These are phyloP conservation scores for Botryotinia convoluta DNA, from an alignment of 2,329 filamentous ascomycete species.

Conservation along the genomic window DNA sequence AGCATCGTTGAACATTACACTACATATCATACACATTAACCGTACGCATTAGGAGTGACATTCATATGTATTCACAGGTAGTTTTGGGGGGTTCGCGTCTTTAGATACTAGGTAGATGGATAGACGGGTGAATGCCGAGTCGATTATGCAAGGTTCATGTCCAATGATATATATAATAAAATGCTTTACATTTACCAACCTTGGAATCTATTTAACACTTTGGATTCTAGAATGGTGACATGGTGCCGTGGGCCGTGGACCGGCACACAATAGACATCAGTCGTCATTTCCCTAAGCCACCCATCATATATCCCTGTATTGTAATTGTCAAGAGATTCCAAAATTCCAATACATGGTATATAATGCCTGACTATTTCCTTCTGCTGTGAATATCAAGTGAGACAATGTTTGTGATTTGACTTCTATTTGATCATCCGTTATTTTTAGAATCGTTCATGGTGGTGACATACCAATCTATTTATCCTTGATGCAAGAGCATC, in stretches of 20 bases:
- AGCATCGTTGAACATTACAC: background rate
- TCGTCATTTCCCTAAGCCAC: conserved; percentile 10
- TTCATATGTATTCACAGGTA: background rate
- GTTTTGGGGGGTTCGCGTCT: background rate
- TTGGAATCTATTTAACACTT: background rate
- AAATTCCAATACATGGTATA: background rate
- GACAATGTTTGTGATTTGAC: background rate
- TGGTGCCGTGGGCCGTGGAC: background rate
- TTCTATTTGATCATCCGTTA: background rate
- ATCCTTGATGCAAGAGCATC: background rate
- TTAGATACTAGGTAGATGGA: background rate
- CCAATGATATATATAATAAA: background rate
- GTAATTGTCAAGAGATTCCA: background rate
- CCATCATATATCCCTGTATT: background rate
- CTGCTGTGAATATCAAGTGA: background rate
- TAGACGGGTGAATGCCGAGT: background rate
- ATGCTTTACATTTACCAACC: background rate
- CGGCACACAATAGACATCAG: background rate
- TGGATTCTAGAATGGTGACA: background rate
- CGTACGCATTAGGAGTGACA: background rate
- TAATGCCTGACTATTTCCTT: background rate
- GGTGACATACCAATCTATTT: background rate
- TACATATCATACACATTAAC: background rate
- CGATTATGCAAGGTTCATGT: background rate
- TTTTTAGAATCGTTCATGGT: background rate